phyloP scores from a whole-genome alignment of 495 filamentous ascomycete genomes.

The Lentithecium fluviatile region DNA sequence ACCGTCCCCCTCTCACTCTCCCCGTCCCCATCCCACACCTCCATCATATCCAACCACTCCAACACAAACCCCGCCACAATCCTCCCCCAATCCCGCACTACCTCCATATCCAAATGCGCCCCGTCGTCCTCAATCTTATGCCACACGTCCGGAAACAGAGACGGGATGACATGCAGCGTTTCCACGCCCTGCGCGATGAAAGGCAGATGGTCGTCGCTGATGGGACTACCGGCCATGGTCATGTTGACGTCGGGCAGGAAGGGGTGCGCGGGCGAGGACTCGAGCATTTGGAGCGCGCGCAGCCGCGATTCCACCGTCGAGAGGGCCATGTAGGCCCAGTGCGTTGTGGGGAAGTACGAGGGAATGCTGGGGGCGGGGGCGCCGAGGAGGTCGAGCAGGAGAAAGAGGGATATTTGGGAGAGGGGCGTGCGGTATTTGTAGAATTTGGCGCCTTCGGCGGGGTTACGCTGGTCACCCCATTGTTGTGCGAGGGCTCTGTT shows the following conservation, averaged over 20 bases:
- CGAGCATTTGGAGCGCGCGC: slow-evolving; percentile 54
- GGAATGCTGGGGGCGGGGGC: slow-evolving; percentile 65
- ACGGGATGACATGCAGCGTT: slow-evolving; percentile 81
- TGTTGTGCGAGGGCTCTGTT: slow-evolving; percentile 64
- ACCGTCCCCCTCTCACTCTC: too few species aligned
- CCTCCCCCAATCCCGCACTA: slow-evolving; percentile 82
- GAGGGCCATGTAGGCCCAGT: slow-evolving; percentile 85
- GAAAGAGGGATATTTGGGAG: slow-evolving; percentile 78
- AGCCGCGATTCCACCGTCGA: slow-evolving; percentile 68
- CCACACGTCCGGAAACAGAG: slow-evolving; percentile 82
- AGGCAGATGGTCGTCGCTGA: slow-evolving; percentile 87
- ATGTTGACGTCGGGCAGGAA: slow-evolving; percentile 26
- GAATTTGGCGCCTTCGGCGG: slow-evolving; percentile 49
- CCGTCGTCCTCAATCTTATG: slow-evolving; percentile 82
- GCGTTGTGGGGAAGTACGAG: slow-evolving; percentile 81
- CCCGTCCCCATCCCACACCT: slow-evolving; percentile 19
- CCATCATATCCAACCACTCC: slow-evolving; percentile 78
- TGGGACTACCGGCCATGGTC: slow-evolving; percentile 20
- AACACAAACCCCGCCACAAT: slow-evolving; percentile 80
- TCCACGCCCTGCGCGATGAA: slow-evolving; percentile 85
- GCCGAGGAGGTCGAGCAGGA: slow-evolving; percentile 90
- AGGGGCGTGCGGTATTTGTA: slow-evolving; percentile 72
- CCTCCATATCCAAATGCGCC: slow-evolving; percentile 78
- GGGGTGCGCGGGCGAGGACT: slow-evolving; percentile 48
- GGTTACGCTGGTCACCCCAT: slow-evolving; percentile 67